These are phyloP conservation scores for Phytophthora sansomeana DNA, from an alignment of 352 stramenopile species.

Conservation along the genomic window DNA sequence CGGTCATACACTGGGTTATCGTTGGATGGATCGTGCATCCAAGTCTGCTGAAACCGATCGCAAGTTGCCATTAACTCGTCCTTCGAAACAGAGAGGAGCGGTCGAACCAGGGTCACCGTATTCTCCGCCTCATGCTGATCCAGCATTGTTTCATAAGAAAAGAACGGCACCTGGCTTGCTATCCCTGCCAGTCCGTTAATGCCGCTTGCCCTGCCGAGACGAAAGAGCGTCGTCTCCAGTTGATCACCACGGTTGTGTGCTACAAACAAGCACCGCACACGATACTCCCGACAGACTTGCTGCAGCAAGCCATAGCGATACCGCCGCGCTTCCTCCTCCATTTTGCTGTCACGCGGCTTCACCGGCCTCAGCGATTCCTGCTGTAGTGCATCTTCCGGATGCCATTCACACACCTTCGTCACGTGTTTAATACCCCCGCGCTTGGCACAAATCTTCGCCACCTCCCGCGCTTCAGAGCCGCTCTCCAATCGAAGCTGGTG, in stretches of 20 bases:
- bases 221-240: conserved; percentile 83
- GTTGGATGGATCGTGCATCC: conserved; percentile 88
- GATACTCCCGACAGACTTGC: conserved; percentile 55
- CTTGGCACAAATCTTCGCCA: conserved; percentile 53
- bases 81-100: conserved; percentile 71
- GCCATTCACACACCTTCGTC: conserved; percentile 66
- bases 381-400: conserved; percentile 13
- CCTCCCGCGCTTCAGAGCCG: conserved; percentile 58
- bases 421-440: conserved; percentile 60
- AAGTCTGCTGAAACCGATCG: conserved; percentile 70
- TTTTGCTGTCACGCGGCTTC: conserved; percentile 71
- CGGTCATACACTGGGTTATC: conserved; percentile 80
- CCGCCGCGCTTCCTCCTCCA: conserved; percentile 74
- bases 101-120: conserved; percentile 56
- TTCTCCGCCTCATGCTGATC: conserved; percentile 7
- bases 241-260: conserved; percentile 85
- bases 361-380: background rate
- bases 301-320: conserved; percentile 76
- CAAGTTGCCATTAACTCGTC: conserved; percentile 72
- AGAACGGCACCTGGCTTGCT: conserved; percentile 39
- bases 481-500: conserved; percentile 77
- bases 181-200: conserved; percentile 85
- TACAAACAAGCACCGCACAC: conserved; percentile 77
- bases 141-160: conserved; percentile 16
- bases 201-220: conserved; percentile 74